Evolutionary conservation across 305 asterid species (phyloP).

Genomic region (Solanum hybrid): DNA sequence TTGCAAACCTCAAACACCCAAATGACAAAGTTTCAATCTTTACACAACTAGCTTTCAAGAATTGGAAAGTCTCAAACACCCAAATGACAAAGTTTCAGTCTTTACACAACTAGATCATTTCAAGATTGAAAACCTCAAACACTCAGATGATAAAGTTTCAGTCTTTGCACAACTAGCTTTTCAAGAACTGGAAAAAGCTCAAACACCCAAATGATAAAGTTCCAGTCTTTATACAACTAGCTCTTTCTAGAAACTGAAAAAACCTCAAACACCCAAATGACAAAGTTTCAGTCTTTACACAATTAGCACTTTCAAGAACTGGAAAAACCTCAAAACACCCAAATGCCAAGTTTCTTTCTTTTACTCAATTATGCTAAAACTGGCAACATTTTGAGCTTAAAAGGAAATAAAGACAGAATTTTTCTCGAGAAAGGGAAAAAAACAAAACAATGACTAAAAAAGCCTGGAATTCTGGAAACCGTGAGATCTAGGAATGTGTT

Average conservation of each 20-base stretch:
- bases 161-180: slow-evolving; percentile 8
- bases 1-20: neutral
- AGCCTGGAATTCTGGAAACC: slow-evolving; percentile 32
- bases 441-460: neutral
- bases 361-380: slow-evolving; percentile 10
- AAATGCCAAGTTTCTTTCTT: neutral
- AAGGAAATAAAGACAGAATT: slow-evolving; percentile 15
- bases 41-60: neutral
- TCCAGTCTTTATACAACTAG: slow-evolving; percentile 12
- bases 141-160: slow-evolving; percentile 29
- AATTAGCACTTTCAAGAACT: neutral
- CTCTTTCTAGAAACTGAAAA: neutral
- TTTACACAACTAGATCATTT: slow-evolving; percentile 5
- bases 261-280: slow-evolving; percentile 12
- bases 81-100: slow-evolving; percentile 29
- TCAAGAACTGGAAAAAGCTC: neutral
- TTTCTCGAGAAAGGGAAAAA: slow-evolving; percentile 24
- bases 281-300: slow-evolving; percentile 25
- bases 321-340: neutral
- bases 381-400: neutral
- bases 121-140: neutral
- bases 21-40: slow-evolving; percentile 1
- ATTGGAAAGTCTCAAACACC: neutral
- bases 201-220: slow-evolving; percentile 17
- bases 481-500: slow-evolving; percentile 56